A percentile compares a stretch with the other conserved stretches of the same genome.
Conservation (phyloP, 1,139 yeast genomes). For the Hyphopichia pseudoburtonii region DNA sequence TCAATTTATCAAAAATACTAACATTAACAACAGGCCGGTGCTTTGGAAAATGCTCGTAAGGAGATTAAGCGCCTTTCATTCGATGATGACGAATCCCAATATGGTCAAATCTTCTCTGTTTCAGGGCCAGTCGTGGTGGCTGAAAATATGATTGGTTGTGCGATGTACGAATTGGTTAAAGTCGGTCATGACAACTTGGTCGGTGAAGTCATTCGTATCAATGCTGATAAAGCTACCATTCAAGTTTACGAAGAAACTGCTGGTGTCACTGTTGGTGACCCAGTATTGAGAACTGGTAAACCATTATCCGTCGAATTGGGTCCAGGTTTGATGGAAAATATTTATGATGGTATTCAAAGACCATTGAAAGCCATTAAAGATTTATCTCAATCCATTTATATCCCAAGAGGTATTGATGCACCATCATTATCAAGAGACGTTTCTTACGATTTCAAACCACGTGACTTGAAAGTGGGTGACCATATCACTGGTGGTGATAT, state of each 20-base stretch:
- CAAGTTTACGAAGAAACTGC: constrained; percentile 99
- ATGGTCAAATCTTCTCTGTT: constrained; percentile 88
- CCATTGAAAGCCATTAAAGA: constrained; percentile 92
- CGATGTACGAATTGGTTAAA: constrained; percentile 97
- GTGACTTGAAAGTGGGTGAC: constrained; percentile 81
- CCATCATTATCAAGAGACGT: constrained; percentile 85
- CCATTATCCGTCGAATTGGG: constrained; percentile 98
- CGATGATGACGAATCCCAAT: constrained; percentile 79
- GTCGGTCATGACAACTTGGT: constrained; percentile 97
- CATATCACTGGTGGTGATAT: constrained; percentile 98
- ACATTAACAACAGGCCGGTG: constrained; percentile 69
- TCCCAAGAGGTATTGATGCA: constrained; percentile 97
- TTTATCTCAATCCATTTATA: constrained; percentile 83
- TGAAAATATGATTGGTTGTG: constrained; percentile 98
- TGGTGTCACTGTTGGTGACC: constrained; percentile 98
- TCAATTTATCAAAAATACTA: constrained; percentile 20
- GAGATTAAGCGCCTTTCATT: constrained; percentile 83
- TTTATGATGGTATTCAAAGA: constrained; percentile 99
- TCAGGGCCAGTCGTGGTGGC: constrained; percentile 98
- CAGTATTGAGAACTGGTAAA: constrained; percentile 95
- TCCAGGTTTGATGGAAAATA: constrained; percentile 98
- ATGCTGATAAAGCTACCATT: constrained; percentile 93
- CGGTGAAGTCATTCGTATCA: constrained; percentile 97
- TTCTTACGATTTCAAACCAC: constrained; percentile 87
- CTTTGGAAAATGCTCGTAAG: constrained; percentile 95